Percentiles rank a stretch among this genome's conserved stretches.
Conservation (phyloP, 192 early-diverging fungal species). For the Backusella mclennaniae region DNA sequence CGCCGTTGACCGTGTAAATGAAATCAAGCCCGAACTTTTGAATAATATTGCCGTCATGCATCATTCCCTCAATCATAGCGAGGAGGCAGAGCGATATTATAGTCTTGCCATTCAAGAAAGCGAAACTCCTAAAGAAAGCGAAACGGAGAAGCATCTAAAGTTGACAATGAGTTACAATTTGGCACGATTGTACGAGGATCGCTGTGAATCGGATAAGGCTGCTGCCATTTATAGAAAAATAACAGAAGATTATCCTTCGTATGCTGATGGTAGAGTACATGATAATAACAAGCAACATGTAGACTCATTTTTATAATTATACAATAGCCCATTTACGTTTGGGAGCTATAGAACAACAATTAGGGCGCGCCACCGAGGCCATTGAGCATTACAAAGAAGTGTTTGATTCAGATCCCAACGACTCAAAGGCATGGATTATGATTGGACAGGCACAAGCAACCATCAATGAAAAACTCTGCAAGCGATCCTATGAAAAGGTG, state of each 20-base stretch:
- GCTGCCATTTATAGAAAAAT: slow-evolving; percentile 65
- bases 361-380: slow-evolving; percentile 55
- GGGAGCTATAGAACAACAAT: slow-evolving; percentile 61
- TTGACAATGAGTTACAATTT: slow-evolving; percentile 76
- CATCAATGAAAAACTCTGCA: slow-evolving; percentile 60
- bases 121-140: slow-evolving; percentile 22
- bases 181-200: slow-evolving; percentile 65
- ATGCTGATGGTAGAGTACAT: slow-evolving; percentile 58
- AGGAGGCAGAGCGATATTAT: slow-evolving; percentile 44
- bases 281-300: background rate
- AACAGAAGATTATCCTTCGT: slow-evolving; percentile 61
- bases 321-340: slow-evolving; percentile 65
- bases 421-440: slow-evolving; percentile 65
- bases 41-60: slow-evolving; percentile 87
- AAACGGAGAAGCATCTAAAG: slow-evolving; percentile 34
- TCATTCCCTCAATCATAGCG: slow-evolving; percentile 50
- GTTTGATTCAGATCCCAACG: slow-evolving; percentile 58
- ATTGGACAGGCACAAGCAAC: slow-evolving; percentile 67
- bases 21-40: slow-evolving; percentile 59
- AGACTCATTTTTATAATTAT: slow-evolving; percentile 17
- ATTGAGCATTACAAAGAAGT: slow-evolving; percentile 63
- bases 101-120: slow-evolving; percentile 43
- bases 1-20: slow-evolving; percentile 16
- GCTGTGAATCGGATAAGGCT: slow-evolving; percentile 55
- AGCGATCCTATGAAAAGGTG: slow-evolving; percentile 76